Evolutionary conservation across 495 filamentous ascomycete species (phyloP).

Genomic region (Schizothecium vesticola): DNA sequence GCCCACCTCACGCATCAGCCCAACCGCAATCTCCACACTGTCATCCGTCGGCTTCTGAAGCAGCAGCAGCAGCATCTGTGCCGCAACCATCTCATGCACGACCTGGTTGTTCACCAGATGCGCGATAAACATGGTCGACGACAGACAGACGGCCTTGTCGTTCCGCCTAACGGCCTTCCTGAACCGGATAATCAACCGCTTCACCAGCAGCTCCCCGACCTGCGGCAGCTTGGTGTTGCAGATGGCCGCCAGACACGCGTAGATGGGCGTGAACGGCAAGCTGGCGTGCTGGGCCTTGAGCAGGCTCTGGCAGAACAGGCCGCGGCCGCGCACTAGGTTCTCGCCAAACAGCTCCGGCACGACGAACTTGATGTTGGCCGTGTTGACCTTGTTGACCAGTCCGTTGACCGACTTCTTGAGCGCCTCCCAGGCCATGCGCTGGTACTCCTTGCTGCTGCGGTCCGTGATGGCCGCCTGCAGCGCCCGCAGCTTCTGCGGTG

Average conservation of each 20-base stretch:
- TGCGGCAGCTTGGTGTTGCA: constrained; percentile 96
- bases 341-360: constrained; percentile 92
- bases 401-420: constrained; percentile 99
- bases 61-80: constrained; percentile 82
- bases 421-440: constrained; percentile 98
- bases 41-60: constrained; percentile 94
- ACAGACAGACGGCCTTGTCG: constrained; percentile 90
- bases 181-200: constrained; percentile 84
- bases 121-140: constrained; percentile 87
- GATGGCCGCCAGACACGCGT: constrained; percentile 90
- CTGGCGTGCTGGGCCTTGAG: constrained; percentile 98
- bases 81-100: constrained; percentile 84
- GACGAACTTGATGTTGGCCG: constrained; percentile 94
- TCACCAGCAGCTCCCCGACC: constrained; percentile 85
- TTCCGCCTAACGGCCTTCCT: constrained; percentile 94
- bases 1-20: constrained; percentile 82
- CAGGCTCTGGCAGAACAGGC: constrained; percentile 88
- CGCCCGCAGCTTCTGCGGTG: constrained; percentile 82
- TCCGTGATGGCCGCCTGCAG: constrained; percentile 96
- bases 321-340: constrained; percentile 85
- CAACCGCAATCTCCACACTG: constrained; percentile 96
- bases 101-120: constrained; percentile 95
- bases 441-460: constrained; percentile 92
- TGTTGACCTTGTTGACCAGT: constrained; percentile 97
- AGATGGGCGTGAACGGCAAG: constrained; percentile 92